Evolutionary conservation across 495 filamentous ascomycete species (phyloP).

Genomic region (Aspergillus panamensis): DNA sequence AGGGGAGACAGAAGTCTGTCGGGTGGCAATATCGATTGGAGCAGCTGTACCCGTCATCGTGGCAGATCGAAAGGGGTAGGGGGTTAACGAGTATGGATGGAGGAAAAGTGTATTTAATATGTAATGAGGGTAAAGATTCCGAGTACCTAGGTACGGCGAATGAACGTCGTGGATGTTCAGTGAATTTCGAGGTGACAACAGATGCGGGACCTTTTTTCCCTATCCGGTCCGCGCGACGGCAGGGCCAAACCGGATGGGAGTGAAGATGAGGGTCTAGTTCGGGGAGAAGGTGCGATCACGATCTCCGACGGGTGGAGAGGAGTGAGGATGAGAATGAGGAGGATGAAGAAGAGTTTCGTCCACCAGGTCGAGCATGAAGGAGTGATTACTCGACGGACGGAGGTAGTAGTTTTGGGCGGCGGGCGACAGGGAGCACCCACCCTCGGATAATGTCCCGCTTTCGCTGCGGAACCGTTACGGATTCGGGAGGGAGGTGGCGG

Average conservation of each 20-base stretch:
- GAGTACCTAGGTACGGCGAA: conserved; percentile 16
- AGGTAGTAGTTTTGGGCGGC: conserved; percentile 37
- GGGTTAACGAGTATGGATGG: conserved; percentile 24
- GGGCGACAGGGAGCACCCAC: conserved; percentile 34
- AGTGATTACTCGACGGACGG: conserved; percentile 24
- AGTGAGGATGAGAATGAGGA: conserved; percentile 28
- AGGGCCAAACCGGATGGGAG: conserved; percentile 42
- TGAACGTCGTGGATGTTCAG: conserved; percentile 9
- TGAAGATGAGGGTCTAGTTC: conserved; percentile 42
- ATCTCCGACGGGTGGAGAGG: conserved; percentile 39
- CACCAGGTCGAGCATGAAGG: conserved; percentile 10
- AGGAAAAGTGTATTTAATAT: conserved; percentile 31
- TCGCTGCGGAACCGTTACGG: conserved; percentile 32
- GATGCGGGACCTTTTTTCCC: conserved; percentile 31
- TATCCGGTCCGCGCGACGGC: conserved; percentile 40
- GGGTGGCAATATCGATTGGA: conserved; percentile 64
- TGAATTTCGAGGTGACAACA: conserved; percentile 17
- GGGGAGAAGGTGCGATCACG: conserved; percentile 40
- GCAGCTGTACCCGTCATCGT: conserved; percentile 52
- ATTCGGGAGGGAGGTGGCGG: conserved; percentile 33
- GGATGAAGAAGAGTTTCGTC: conserved; percentile 18
- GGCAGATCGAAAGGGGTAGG: conserved; percentile 13
- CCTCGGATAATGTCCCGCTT: conserved; percentile 47
- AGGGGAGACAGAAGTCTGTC: conserved; percentile 60
- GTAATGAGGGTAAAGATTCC: conserved; percentile 4